Conservation (phyloP, 495 filamentous ascomycete genomes). For the Penicillium cosmopolitanum region DNA sequence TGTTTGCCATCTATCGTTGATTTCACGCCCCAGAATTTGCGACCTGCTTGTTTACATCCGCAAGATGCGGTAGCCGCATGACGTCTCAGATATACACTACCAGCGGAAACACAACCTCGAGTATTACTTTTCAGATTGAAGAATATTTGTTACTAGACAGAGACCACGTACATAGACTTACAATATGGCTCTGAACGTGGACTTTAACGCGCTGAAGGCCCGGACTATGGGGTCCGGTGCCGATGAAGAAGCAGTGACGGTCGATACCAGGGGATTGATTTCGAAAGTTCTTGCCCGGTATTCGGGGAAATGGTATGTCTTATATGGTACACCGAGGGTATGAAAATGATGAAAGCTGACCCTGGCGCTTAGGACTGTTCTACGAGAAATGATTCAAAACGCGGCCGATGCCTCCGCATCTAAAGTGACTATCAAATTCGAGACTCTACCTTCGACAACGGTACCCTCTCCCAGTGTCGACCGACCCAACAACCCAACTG, state of each 20-base stretch:
- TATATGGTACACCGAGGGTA: slow-evolving; percentile 12
- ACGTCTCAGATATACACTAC: not conserved
- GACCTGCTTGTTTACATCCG: not conserved
- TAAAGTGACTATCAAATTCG: slow-evolving; percentile 86
- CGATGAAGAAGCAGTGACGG: slow-evolving; percentile 97
- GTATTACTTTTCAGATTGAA: not conserved
- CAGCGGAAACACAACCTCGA: not conserved
- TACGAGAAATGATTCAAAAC: slow-evolving; percentile 96
- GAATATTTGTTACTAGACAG: not conserved
- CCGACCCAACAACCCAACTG: slow-evolving; percentile 68
- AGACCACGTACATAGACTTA: not conserved
- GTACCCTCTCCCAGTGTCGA: slow-evolving; percentile 71
- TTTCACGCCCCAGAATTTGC: not conserved
- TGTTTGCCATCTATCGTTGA: not conserved
- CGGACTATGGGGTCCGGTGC: slow-evolving; percentile 83
- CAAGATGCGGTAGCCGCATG: not conserved
- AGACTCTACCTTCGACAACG: slow-evolving; percentile 78
- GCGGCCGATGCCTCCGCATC: slow-evolving; percentile 92
- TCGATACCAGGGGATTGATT: slow-evolving; percentile 94
- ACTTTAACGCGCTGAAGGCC: slow-evolving; percentile 81
- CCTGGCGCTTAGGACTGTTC: slow-evolving; percentile 48
- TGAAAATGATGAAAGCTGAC: slow-evolving; percentile 8
- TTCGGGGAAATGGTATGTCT: slow-evolving; percentile 78
- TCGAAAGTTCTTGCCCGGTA: slow-evolving; percentile 97
- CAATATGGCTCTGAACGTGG: slow-evolving; percentile 63